These are phyloP conservation scores for Microglena sp. DNA, from an alignment of 139 green algal genomes.

Conservation along the genomic window DNA sequence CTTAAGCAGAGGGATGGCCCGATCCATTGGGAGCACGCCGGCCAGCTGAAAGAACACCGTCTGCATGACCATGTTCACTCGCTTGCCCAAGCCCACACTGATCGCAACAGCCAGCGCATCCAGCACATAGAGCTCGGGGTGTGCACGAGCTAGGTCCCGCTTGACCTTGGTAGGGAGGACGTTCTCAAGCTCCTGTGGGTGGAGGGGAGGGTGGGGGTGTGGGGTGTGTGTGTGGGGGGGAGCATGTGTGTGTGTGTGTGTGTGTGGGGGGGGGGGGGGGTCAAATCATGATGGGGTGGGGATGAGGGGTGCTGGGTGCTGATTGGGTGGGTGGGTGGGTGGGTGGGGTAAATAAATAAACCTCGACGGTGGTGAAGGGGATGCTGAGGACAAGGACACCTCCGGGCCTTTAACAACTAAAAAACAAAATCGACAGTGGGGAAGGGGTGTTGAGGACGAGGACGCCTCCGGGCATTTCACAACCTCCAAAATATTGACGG, in stretches of 20 bases:
- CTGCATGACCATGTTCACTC: slow-evolving; percentile 59
- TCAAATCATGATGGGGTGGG: too few relatives aligned
- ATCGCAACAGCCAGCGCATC: slow-evolving; percentile 32
- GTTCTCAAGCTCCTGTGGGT: neutral
- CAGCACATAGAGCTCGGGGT: slow-evolving; percentile 28
- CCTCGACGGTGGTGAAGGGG: too few relatives aligned
- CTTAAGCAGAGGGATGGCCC: slow-evolving; percentile 46
- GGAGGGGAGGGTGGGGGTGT: neutral
- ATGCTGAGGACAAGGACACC: too few relatives aligned
- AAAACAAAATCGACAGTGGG: too few relatives aligned
- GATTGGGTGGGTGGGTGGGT: too few relatives aligned
- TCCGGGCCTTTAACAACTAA: too few relatives aligned
- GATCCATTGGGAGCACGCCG: slow-evolving; percentile 36
- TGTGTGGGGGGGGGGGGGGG: too few relatives aligned
- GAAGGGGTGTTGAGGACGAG: slow-evolving; percentile 49
- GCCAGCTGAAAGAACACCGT: slow-evolving; percentile 49
- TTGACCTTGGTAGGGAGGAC: slow-evolving; percentile 13
- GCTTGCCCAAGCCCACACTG: slow-evolving; percentile 33
- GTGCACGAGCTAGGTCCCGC: slow-evolving; percentile 17
- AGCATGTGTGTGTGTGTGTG: neutral
- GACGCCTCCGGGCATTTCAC: slow-evolving; percentile 27
- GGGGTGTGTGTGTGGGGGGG: neutral
- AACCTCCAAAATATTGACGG: too few relatives aligned
- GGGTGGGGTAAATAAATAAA: too few relatives aligned
- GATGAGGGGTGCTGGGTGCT: too few relatives aligned